Conservation (phyloP, 2,329 filamentous ascomycete species). For the Mycosphaerelloides madeirae region DNA sequence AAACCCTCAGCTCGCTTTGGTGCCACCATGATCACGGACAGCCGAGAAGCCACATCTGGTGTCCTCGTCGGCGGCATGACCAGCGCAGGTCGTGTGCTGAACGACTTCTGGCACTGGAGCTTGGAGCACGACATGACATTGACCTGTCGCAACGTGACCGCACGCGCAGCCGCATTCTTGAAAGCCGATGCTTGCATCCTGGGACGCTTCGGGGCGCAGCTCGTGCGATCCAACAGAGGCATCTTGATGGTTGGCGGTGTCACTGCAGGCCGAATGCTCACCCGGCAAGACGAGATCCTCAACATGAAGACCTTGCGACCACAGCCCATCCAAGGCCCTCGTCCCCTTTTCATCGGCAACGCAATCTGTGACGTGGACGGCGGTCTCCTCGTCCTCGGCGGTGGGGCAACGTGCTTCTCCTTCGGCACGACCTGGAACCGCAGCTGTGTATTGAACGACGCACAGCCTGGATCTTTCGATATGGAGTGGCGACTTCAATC, state of each 20-base stretch:
- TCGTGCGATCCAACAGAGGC: slow-evolving; percentile 42
- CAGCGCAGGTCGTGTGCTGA: slow-evolving; percentile 57
- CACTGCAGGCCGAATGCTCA: slow-evolving; percentile 40
- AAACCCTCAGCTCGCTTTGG: slow-evolving; percentile 53
- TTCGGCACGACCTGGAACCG: slow-evolving; percentile 84
- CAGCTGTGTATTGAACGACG: slow-evolving; percentile 39
- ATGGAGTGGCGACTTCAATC: slow-evolving; percentile 27
- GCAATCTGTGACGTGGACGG: slow-evolving; percentile 48
- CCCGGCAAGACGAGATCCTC: slow-evolving; percentile 52
- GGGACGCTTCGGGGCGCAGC: slow-evolving; percentile 50
- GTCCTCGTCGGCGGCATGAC: slow-evolving; percentile 69
- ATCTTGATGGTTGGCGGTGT: slow-evolving; percentile 53
- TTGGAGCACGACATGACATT: slow-evolving; percentile 37
- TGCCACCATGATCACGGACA: slow-evolving; percentile 47
- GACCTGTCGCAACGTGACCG: slow-evolving; percentile 23
- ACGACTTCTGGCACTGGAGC: slow-evolving; percentile 62
- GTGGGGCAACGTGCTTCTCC: slow-evolving; percentile 83
- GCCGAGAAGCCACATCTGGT: slow-evolving; percentile 44
- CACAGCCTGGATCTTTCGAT: slow-evolving; percentile 19
- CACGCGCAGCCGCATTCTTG: slow-evolving; percentile 22
- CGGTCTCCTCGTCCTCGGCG: slow-evolving; percentile 63
- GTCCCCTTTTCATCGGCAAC: slow-evolving; percentile 69
- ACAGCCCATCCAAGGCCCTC: slow-evolving; percentile 34
- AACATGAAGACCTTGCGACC: slow-evolving; percentile 29
- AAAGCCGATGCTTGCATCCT: slow-evolving; percentile 27